A percentile compares a stretch with the other conserved stretches of the same genome.
These are phyloP conservation scores for Helenozyma rhizophorensis DNA, from an alignment of 805 yeast species.

Conservation along the genomic window DNA sequence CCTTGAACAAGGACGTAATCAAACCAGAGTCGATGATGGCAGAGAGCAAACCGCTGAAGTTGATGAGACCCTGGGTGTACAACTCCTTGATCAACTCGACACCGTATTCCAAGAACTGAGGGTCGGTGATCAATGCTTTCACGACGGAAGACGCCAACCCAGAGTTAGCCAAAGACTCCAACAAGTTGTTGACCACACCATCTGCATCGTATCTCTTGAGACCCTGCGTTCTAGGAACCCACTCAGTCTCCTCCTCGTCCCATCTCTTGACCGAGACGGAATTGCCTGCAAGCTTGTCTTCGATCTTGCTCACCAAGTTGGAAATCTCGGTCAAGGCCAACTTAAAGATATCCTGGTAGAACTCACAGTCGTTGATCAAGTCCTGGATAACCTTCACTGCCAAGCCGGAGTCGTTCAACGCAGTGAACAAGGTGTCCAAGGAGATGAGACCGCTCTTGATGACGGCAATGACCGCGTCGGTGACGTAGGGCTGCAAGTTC, in stretches of 20 bases:
- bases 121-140: conserved; percentile 32
- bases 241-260: conserved; percentile 5
- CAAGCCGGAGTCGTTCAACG: conserved; percentile 40
- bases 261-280: conserved; percentile 21
- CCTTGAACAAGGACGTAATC: conserved; percentile 32
- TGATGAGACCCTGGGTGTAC: conserved; percentile 25
- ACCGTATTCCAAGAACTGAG: conserved; percentile 35
- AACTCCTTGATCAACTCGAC: conserved; percentile 30
- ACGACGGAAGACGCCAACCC: conserved; percentile 40
- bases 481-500: conserved; percentile 26
- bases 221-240: conserved; percentile 1
- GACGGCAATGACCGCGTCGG: conserved; percentile 22
- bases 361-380: conserved; percentile 34
- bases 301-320: conserved; percentile 27
- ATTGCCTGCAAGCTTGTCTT: conserved; percentile 19
- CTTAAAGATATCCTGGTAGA: conserved; percentile 36
- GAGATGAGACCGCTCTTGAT: conserved; percentile 31
- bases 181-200: conserved; percentile 27
- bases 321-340: conserved; percentile 28
- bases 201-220: conserved; percentile 14
- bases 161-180: conserved; percentile 41
- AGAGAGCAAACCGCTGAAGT: conserved; percentile 21
- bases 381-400: conserved; percentile 32
- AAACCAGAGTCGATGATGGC: conserved; percentile 35
- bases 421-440: conserved; percentile 33